Base-by-base conservation (phyloP, 768 basidiomycete genomes). In the Pholiota microspora region DNA sequence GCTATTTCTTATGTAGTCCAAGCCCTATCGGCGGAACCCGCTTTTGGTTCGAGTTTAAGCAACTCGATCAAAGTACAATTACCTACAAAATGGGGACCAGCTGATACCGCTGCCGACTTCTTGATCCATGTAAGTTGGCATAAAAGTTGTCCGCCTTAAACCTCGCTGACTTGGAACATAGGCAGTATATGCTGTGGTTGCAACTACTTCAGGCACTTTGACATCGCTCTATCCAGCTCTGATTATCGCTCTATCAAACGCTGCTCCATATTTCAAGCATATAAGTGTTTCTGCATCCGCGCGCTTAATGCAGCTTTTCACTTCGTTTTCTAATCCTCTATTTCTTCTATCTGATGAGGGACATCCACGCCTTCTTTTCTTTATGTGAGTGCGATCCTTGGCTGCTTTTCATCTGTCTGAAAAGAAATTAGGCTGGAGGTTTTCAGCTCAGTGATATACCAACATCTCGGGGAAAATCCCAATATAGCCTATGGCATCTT, bases 311-410 rank as follows among this genome's bases (percentile, higher is more conserved):
- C 94, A 97, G 69, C 80, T 98, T 5, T 93, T 97, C 71, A 86
- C 82, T 25, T 92, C 96, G 0, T 96, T 99, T 67, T 87, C 93
- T 4, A 92, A 88, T 55, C 92, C 97, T 0, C 73, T 85, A 2
- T 98, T 98, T 69, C 73, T 98, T 29, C 72, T 99, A 16, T 86
- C 91, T 2, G 97, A 98, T 58, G 97, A 98, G 70, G 93, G 95
- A 6, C 94, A 98, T 65, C 97, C 97, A 1, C 75, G 97, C 57
- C 72, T 98, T 27, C 78, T 98, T 28, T 98, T 91, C 71, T 97
- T 93, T 68, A 87, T 94, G 92, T 92, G 58, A 57, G 83, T 69
- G 15, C 34, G 21, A 15, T 48, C 18, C 53, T 24, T 28, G 44
- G 9, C 24, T 35, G 29, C 15, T 1, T 15, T 46, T 45, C 24